phyloP scores from a whole-genome alignment of 768 basidiomycete genomes.

The Hysterangium stoloniferum region DNA sequence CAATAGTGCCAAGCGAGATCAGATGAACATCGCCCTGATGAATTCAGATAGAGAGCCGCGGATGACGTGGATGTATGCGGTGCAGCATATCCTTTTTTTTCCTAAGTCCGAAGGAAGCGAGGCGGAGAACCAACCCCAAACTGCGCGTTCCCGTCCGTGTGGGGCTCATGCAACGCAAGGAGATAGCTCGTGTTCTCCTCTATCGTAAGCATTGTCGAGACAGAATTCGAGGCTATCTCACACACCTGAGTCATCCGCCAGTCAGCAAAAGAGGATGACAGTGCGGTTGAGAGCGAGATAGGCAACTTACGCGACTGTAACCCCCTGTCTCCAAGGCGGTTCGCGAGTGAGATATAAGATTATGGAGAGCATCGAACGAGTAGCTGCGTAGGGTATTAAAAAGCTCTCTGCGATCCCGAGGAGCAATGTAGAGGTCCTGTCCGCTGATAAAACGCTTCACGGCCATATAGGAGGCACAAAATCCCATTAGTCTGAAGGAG shows the following conservation, averaged over 20 bases:
- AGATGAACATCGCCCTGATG: not conserved
- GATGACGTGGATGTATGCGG: not conserved
- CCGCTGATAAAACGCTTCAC: conserved; percentile 68
- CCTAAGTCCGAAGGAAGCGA: conserved; percentile 4
- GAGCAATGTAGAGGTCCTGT: conserved; percentile 63
- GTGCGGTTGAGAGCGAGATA: conserved; percentile 13
- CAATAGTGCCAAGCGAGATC: not conserved
- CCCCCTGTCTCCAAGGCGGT: conserved; percentile 52
- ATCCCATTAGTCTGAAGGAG: conserved; percentile 43
- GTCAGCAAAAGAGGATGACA: conserved; percentile 7
- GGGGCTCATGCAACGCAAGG: conserved; percentile 47
- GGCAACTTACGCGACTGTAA: conserved; percentile 40
- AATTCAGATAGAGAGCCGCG: not conserved
- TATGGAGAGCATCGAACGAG: conserved; percentile 74
- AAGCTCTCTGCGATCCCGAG: conserved; percentile 55
- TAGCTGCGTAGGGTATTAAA: conserved; percentile 68
- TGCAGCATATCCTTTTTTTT: not conserved
- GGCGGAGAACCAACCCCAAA: not conserved
- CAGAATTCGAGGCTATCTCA: conserved; percentile 62
- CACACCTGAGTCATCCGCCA: conserved; percentile 47
- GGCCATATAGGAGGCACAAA: conserved; percentile 74
- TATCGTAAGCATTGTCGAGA: conserved; percentile 59
- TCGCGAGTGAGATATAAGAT: conserved; percentile 64
- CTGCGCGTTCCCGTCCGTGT: not conserved
- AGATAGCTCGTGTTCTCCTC: conserved; percentile 59